These are phyloP conservation scores for Nematocida sp. DNA, from an alignment of 371 early-diverging fungal genomes.

Conservation along the genomic window DNA sequence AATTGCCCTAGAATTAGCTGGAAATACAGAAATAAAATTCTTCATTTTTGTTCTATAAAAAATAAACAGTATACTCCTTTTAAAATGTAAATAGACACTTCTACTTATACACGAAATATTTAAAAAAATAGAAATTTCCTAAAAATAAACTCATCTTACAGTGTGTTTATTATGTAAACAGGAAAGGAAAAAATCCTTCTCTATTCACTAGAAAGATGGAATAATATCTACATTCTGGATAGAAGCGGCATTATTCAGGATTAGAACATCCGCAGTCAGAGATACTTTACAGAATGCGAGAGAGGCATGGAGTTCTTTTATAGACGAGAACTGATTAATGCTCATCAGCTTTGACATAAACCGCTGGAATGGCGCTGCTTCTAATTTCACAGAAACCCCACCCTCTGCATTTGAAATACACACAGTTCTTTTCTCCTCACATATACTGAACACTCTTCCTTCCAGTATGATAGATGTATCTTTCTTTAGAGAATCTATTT, in stretches of 20 bases:
- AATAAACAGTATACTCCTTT: too few relatives aligned
- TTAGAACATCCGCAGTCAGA: slow-evolving; percentile 4
- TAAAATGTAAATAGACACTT: too few relatives aligned
- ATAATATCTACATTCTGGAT: neutral
- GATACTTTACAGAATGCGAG: neutral
- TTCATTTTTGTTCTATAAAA: too few relatives aligned
- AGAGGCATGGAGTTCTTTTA: neutral
- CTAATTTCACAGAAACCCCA: slow-evolving; percentile 1
- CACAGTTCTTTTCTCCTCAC: neutral
- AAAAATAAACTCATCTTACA: too few relatives aligned
- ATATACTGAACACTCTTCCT: slow-evolving; percentile 11
- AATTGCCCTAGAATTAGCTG: too few relatives aligned
- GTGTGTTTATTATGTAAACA: neutral
- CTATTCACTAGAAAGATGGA: neutral
- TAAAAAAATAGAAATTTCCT: too few relatives aligned
- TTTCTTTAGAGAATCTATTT: neutral
- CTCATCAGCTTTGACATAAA: neutral
- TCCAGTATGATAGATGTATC: neutral
- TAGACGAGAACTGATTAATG: neutral
- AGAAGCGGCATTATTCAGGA: neutral
- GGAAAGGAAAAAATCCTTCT: neutral
- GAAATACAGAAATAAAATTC: too few relatives aligned
- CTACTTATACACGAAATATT: too few relatives aligned
- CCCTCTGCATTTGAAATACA: slow-evolving; percentile 11
- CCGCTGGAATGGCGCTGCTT: neutral